Conservation (phyloP, 306 rosid genomes). For the Trifolium dubium region DNA sequence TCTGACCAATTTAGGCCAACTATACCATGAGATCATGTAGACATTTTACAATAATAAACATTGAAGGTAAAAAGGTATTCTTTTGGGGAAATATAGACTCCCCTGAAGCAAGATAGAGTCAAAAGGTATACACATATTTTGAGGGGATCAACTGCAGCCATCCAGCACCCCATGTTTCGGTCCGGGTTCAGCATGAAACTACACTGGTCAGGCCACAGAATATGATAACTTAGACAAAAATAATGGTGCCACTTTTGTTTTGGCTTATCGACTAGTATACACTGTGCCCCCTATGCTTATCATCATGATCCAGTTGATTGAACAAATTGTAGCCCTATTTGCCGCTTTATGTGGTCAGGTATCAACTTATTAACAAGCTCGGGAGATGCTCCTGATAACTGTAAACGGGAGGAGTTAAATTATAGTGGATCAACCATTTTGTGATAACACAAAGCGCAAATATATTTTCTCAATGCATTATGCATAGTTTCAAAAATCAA, state of each 20-base stretch:
- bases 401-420: conserved; percentile 40
- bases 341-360: conserved; percentile 91
- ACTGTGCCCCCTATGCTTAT: conserved; percentile 45
- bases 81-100: conserved; percentile 46
- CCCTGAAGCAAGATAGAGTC: conserved; percentile 40
- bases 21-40: conserved; percentile 73
- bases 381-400: conserved; percentile 79
- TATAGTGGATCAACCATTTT: conserved; percentile 11
- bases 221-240: conserved; percentile 61
- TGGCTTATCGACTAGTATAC: conserved; percentile 58
- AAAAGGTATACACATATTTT: conserved; percentile 44
- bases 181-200: conserved; percentile 51
- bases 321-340: conserved; percentile 63
- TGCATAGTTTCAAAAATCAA: too few species aligned
- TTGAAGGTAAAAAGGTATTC: conserved; percentile 45
- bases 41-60: conserved; percentile 69
- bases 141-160: conserved; percentile 61
- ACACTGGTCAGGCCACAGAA: conserved; percentile 50
- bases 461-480: too few species aligned
- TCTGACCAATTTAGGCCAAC: conserved; percentile 61
- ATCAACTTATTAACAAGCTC: conserved; percentile 83
- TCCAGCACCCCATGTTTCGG: conserved; percentile 45
- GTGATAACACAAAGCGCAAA: too few species aligned
- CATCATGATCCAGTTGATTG: conserved; percentile 67
- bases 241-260: conserved; percentile 52